Conservation (phyloP, 371 early-diverging fungal genomes). For the Mucor irregularis region DNA sequence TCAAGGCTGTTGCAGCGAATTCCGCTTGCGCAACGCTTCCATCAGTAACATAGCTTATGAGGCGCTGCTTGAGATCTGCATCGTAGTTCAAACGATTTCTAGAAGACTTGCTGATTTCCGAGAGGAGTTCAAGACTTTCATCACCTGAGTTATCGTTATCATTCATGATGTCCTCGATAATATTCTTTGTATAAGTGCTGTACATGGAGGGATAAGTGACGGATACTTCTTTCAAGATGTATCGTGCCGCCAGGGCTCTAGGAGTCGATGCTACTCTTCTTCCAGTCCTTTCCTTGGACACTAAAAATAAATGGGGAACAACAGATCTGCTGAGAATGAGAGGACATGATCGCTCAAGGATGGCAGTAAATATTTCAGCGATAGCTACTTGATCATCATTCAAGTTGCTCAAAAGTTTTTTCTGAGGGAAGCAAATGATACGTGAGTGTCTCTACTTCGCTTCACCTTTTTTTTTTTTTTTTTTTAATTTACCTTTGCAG, state of each 20-base stretch:
- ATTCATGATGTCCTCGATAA: slow-evolving; percentile 7
- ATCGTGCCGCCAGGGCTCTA: slow-evolving; percentile 24
- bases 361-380: slow-evolving; percentile 68
- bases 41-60: slow-evolving; percentile 43
- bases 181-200: slow-evolving; percentile 6
- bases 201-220: slow-evolving; percentile 23
- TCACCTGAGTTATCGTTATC: slow-evolving; percentile 21
- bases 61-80: slow-evolving; percentile 35
- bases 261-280: slow-evolving; percentile 14
- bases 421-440: slow-evolving; percentile 42
- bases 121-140: slow-evolving; percentile 63
- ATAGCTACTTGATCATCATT: slow-evolving; percentile 59
- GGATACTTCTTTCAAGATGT: slow-evolving; percentile 27
- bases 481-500: slow-evolving; percentile 26
- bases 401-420: slow-evolving; percentile 64
- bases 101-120: slow-evolving; percentile 59
- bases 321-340: slow-evolving; percentile 43
- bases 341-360: slow-evolving; percentile 64
- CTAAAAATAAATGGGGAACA: slow-evolving; percentile 25
- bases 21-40: slow-evolving; percentile 59
- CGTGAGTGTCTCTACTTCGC: too few relatives aligned
- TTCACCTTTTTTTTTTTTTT: neutral
- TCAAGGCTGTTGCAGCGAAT: slow-evolving; percentile 61
- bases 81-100: slow-evolving; percentile 47
- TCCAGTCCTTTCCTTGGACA: slow-evolving; percentile 22